A percentile compares a stretch with the other conserved stretches of the same genome.
Conservation (phyloP, 306 rosid species). For the Rosa rugosa region DNA sequence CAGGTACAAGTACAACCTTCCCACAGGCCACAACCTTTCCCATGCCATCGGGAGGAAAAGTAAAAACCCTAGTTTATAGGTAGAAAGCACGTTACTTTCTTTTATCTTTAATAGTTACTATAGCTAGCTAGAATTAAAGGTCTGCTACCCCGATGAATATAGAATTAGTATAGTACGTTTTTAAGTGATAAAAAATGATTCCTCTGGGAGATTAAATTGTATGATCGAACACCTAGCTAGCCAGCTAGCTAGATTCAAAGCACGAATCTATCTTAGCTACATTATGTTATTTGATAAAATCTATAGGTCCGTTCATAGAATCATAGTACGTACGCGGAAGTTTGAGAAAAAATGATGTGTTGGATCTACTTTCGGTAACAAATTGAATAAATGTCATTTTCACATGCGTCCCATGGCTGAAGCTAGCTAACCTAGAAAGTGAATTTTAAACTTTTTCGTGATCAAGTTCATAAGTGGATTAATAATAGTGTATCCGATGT, state of each 20-base stretch:
- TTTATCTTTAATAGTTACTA: too few relatives aligned
- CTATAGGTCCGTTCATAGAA: slow-evolving; percentile 16
- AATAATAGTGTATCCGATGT: not conserved
- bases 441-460: slow-evolving; percentile 23
- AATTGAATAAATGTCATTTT: not conserved
- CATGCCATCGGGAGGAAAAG: too few relatives aligned
- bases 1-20: too few relatives aligned
- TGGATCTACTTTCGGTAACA: slow-evolving; percentile 37
- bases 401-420: slow-evolving; percentile 31
- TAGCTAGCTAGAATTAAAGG: not conserved
- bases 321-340: slow-evolving; percentile 26
- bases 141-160: not conserved
- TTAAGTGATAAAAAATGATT: not conserved
- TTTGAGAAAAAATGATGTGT: slow-evolving; percentile 11
- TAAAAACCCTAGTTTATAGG: too few relatives aligned
- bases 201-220: slow-evolving; percentile 10
- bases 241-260: slow-evolving; percentile 19
- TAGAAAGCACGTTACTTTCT: too few relatives aligned
- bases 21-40: too few relatives aligned
- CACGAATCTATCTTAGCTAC: slow-evolving; percentile 12
- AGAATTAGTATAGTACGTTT: not conserved
- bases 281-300: slow-evolving; percentile 10
- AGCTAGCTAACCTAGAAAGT: slow-evolving; percentile 6
- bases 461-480: not conserved
- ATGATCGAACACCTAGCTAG: slow-evolving; percentile 13